A percentile compares a stretch with the other conserved stretches of the same genome.
Conservation (phyloP, 2,329 filamentous ascomycete genomes). For the Trichoderma sp. region DNA sequence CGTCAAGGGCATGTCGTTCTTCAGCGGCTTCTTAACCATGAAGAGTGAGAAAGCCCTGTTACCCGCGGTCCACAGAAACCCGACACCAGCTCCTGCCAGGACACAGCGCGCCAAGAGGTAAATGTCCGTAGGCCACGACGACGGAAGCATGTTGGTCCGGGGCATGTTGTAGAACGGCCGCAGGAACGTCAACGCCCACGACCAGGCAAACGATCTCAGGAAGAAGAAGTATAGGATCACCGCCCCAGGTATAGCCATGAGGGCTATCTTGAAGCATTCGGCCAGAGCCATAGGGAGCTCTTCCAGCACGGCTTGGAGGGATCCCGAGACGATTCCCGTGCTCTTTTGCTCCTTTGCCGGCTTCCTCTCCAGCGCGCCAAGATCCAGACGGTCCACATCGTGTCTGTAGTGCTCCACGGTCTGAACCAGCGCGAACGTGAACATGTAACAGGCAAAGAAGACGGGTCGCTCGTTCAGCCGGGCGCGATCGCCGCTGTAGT, state of each 20-base stretch:
- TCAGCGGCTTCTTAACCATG: slow-evolving; percentile 77
- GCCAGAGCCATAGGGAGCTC: slow-evolving; percentile 47
- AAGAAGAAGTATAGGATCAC: slow-evolving; percentile 63
- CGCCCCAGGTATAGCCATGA: slow-evolving; percentile 48
- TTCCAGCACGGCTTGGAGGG: slow-evolving; percentile 42
- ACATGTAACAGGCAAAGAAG: slow-evolving; percentile 72
- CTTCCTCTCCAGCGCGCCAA: slow-evolving; percentile 37
- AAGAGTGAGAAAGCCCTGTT: slow-evolving; percentile 81
- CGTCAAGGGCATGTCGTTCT: slow-evolving; percentile 82
- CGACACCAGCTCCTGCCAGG: slow-evolving; percentile 66
- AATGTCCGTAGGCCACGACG: slow-evolving; percentile 59
- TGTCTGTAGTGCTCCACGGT: slow-evolving; percentile 67
- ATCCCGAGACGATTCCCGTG: slow-evolving; percentile 34
- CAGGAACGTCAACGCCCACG: slow-evolving; percentile 68
- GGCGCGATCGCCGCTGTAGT: slow-evolving; percentile 70
- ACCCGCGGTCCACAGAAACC: slow-evolving; percentile 73
- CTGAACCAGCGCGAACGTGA: slow-evolving; percentile 70
- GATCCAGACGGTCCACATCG: slow-evolving; percentile 70
- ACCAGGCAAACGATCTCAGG: slow-evolving; percentile 67
- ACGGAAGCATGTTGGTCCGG: slow-evolving; percentile 65
- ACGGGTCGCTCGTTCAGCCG: slow-evolving; percentile 84
- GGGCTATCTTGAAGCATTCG: slow-evolving; percentile 45
- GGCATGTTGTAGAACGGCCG: slow-evolving; percentile 76
- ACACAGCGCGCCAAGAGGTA: slow-evolving; percentile 59
- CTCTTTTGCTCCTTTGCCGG: slow-evolving; percentile 32